phyloP scores from a whole-genome alignment of 257 asterid genomes.

The Solanum gandarillasii region DNA sequence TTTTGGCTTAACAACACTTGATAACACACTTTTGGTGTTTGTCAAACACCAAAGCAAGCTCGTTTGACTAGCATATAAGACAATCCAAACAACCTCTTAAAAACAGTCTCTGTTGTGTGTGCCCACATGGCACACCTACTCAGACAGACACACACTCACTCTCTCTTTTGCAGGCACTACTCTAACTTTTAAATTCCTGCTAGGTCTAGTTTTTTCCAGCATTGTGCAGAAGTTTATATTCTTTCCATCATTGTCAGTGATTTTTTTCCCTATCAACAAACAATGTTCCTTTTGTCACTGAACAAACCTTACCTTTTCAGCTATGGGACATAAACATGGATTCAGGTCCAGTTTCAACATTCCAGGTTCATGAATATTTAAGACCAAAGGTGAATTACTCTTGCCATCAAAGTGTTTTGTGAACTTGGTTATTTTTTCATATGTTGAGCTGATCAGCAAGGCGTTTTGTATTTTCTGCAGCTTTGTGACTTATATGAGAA shows the following conservation, averaged over 20 bases:
- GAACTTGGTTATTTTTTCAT: background rate
- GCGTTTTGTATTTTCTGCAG: slow-evolving; percentile 29
- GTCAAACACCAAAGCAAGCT: background rate
- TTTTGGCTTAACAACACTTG: background rate
- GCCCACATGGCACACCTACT: background rate
- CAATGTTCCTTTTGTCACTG: background rate
- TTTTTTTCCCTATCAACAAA: background rate
- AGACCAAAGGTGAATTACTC: slow-evolving; percentile 62
- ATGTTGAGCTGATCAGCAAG: slow-evolving; percentile 8
- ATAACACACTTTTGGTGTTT: background rate
- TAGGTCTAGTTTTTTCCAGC: background rate
- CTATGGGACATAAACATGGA: slow-evolving; percentile 89
- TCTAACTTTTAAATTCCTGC: background rate
- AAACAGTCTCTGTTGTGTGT: background rate
- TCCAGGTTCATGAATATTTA: slow-evolving; percentile 78
- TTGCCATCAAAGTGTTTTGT: background rate
- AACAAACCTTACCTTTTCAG: slow-evolving; percentile 22
- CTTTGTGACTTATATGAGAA: slow-evolving; percentile 82
- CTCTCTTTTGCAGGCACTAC: background rate
- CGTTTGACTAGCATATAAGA: background rate
- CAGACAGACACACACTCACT: background rate
- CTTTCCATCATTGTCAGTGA: background rate
- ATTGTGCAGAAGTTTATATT: background rate
- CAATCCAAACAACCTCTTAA: background rate
- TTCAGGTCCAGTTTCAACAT: slow-evolving; percentile 78